Base-by-base conservation (phyloP, 768 basidiomycete genomes). In the Pleurotus citrinopileatus region DNA sequence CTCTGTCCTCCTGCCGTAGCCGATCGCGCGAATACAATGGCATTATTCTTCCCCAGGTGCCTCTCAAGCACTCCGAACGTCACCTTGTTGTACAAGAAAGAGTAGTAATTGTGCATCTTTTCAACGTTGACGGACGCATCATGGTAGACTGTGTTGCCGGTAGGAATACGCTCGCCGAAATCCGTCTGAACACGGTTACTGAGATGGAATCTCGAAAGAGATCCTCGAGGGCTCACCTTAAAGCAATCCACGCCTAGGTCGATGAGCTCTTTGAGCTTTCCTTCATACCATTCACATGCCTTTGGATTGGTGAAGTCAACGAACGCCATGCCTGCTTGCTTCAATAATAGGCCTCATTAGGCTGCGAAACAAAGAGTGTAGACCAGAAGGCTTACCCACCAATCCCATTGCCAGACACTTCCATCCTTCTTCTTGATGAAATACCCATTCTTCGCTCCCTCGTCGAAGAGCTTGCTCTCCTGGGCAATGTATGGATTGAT, bases 351-450 rank as follows among this genome's bases (percentile, higher is more conserved):
- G 15, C 23, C 42, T 12, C 7, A 9, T 10, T 27, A 4, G 2
- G 6, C 42, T 26, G 42, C 1, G 25, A n/a, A 28, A 32, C 29
- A 27, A 13, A n/a, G n/a, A n/a, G n/a, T n/a, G 37, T 3, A 23
- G 3, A 20, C 29, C 15, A n/a, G 40, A 9, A 9, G 2, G 23
- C 54, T 28, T 40, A 66, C 67, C 68, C 77, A 78, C 52, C 66
- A 62, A 59, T 78, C 74, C 63, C 65, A 70, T 40, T 70, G 68
- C 67, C 67, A 70, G 9, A 67, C 62, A 54, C 68, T 70, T 1
- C 76, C 78, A 58, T 78, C 71, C 13, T 61, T 62, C n/a, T 73
- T 70, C 60, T 76, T 74, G 57, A 79, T 66, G 55, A 78, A 75
- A 58, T 76, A 79, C 0, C 74, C 76, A 12, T 68, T 70, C 57